These are phyloP conservation scores for Piper longum DNA, from an alignment of 164 flowering plant genomes.

Conservation along the genomic window DNA sequence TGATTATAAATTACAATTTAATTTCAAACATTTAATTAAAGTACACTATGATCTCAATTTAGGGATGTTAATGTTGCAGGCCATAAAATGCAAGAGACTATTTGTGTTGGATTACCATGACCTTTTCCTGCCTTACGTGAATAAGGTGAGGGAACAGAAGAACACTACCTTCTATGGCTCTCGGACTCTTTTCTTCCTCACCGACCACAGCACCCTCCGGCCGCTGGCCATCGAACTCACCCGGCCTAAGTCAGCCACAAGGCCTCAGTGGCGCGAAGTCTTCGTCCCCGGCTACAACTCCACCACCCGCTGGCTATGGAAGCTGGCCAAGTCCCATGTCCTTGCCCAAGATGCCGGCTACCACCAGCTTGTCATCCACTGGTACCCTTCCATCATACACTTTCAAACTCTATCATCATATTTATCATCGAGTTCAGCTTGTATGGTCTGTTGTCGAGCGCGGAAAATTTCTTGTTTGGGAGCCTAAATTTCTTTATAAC, in stretches of 20 bases:
- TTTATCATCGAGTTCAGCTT: no score
- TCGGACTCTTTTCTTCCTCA: slow-evolving; percentile 20
- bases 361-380: slow-evolving; percentile 26
- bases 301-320: slow-evolving; percentile 27
- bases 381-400: slow-evolving; percentile 10
- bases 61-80: slow-evolving; percentile 8
- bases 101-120: slow-evolving; percentile 25
- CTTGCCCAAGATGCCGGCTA: slow-evolving; percentile 22
- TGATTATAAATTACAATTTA: no score
- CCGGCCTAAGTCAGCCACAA: slow-evolving; percentile 8
- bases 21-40: no score
- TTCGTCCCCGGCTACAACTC: slow-evolving; percentile 12
- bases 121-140: slow-evolving; percentile 16
- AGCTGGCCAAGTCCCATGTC: slow-evolving; percentile 33
- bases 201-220: slow-evolving; percentile 8
- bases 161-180: slow-evolving; percentile 23
- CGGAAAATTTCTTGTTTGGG: no score
- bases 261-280: slow-evolving; percentile 16
- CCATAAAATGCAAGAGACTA: slow-evolving; percentile 17
- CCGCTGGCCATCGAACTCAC: slow-evolving; percentile 28
- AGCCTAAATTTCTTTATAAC: no score
- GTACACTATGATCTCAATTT: background rate
- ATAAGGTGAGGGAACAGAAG: slow-evolving; percentile 18
- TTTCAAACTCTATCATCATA: background rate
- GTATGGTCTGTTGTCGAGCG: background rate